A percentile compares a stretch with the other conserved stretches of the same genome.
phyloP scores from a whole-genome alignment of 345 rosid genomes.

The Rhodomyrtus tomentosa region DNA sequence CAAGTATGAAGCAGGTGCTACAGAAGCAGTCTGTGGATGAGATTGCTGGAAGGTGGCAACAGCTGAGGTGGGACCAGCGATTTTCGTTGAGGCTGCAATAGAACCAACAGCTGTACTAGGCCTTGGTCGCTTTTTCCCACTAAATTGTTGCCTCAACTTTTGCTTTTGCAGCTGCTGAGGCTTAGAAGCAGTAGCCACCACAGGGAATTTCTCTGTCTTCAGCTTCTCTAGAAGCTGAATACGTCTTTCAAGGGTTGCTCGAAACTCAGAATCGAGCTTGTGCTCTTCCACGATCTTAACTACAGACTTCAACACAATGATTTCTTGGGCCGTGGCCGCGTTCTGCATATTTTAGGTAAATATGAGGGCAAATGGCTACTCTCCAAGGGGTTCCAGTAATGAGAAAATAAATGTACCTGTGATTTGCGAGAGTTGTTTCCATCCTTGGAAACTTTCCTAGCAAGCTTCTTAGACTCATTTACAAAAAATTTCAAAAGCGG shows the following conservation, averaged over 20 bases:
- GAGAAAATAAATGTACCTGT: conserved; percentile 23
- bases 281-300: conserved; percentile 45
- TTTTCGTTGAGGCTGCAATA: conserved; percentile 2
- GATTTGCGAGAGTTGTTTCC: conserved; percentile 32
- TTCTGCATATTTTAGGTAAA: conserved; percentile 26
- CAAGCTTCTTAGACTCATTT: conserved; percentile 18
- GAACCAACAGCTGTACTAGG: background rate
- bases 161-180: background rate
- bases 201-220: conserved; percentile 1
- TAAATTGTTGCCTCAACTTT: conserved; percentile 3
- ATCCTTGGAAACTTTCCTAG: conserved; percentile 18
- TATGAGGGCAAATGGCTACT: background rate
- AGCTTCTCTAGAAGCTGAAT: conserved; percentile 55
- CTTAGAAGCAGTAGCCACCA: background rate
- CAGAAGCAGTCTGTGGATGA: conserved; percentile 26
- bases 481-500: conserved; percentile 37
- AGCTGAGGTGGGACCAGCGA: conserved; percentile 14
- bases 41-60: conserved; percentile 20
- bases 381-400: background rate
- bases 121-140: conserved; percentile 30
- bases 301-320: conserved; percentile 41
- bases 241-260: conserved; percentile 24
- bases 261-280: conserved; percentile 45
- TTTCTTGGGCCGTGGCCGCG: conserved; percentile 43
- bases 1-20: conserved; percentile 5